phyloP scores from a whole-genome alignment of 163 green algal genomes.

The Chlamydomonas reinhardtii region DNA sequence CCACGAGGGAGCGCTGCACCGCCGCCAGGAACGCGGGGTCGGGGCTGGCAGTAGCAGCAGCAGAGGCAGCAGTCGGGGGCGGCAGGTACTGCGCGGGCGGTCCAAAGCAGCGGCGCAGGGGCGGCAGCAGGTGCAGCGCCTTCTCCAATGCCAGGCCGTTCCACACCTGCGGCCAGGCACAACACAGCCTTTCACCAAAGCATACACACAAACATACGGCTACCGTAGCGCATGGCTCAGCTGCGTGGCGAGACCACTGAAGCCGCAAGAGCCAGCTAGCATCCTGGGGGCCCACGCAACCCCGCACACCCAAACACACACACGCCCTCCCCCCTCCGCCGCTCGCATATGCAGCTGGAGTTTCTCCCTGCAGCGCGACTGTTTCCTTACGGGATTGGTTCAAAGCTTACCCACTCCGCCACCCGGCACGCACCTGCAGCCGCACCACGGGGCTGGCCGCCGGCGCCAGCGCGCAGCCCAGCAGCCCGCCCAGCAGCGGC shows the following conservation, averaged over 20 bases:
- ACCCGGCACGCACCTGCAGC: conserved; percentile 33
- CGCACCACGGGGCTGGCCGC: conserved; percentile 31
- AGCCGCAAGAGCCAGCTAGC: too few relatives aligned
- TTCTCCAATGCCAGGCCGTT: conserved; percentile 34
- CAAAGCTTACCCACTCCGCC: too few relatives aligned
- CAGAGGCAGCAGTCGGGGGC: background rate
- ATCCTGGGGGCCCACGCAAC: too few relatives aligned
- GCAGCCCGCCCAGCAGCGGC: conserved; percentile 52
- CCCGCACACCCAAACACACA: too few relatives aligned
- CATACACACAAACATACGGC: background rate
- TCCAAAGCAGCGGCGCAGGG: conserved; percentile 47
- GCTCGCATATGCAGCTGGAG: too few relatives aligned
- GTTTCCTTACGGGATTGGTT: too few relatives aligned
- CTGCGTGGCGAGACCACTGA: too few relatives aligned
- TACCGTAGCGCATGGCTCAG: too few relatives aligned
- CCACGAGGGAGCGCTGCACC: conserved; percentile 39
- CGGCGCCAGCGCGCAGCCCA: conserved; percentile 49
- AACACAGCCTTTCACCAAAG: too few relatives aligned
- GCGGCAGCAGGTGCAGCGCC: conserved; percentile 60
- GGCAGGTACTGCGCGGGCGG: conserved; percentile 41
- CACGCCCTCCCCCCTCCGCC: background rate
- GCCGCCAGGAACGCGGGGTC: conserved; percentile 45
- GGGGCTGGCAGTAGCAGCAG: background rate
- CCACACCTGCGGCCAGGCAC: conserved; percentile 11
- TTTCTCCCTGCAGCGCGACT: too few relatives aligned